phyloP scores from a whole-genome alignment of 306 rosid species.

The Castanospermum australe region DNA sequence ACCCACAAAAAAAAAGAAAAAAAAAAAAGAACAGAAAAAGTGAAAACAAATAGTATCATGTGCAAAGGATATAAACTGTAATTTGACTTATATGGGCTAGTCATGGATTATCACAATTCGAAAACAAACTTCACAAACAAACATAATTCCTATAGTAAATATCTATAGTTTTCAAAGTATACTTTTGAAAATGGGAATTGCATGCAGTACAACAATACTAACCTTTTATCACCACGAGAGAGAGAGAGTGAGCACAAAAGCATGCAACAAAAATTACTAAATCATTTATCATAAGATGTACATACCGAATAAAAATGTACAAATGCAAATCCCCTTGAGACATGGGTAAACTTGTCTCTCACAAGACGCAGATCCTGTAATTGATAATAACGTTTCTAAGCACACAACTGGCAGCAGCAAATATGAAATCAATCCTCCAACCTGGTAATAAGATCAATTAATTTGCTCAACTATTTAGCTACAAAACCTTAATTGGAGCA shows the following conservation, averaged over 20 bases:
- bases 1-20: neutral
- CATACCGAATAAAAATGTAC: constrained; percentile 96
- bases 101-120: neutral
- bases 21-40: neutral
- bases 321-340: constrained; percentile 97
- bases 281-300: constrained; percentile 7
- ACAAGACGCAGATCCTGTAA: constrained; percentile 97
- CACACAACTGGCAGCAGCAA: constrained; percentile 13
- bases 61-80: neutral
- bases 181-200: no score
- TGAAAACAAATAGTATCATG: neutral
- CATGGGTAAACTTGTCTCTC: constrained; percentile 96
- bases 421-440: constrained; percentile 12
- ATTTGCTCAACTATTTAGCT: constrained; percentile 14
- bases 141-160: neutral
- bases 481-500: constrained; percentile 87
- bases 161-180: neutral
- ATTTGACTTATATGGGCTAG: neutral
- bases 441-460: neutral
- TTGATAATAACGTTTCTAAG: constrained; percentile 26
- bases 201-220: neutral
- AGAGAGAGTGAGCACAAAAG: neutral
- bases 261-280: constrained; percentile 9
- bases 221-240: neutral
- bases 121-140: neutral